These are phyloP conservation scores for Cyclotella kingstonii DNA, from an alignment of 108 stramenopile species.

Conservation along the genomic window DNA sequence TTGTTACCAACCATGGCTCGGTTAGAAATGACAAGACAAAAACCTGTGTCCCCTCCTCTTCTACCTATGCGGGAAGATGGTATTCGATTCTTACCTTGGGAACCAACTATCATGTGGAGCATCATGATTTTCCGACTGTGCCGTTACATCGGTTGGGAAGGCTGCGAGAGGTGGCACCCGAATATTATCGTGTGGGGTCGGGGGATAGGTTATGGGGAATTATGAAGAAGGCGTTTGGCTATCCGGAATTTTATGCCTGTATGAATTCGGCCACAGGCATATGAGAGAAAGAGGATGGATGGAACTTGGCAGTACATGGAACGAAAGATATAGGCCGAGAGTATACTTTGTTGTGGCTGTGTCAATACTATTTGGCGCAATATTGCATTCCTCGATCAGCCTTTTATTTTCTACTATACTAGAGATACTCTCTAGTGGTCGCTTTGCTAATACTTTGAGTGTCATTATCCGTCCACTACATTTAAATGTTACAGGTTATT, in stretches of 20 bases:
- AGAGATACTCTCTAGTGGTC: too few relatives aligned
- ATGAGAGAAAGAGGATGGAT: too few relatives aligned
- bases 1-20: conserved; percentile 77
- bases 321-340: too few relatives aligned
- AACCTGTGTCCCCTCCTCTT: conserved; percentile 54
- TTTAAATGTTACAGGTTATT: too few relatives aligned
- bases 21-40: conserved; percentile 5
- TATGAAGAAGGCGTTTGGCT: conserved; percentile 60
- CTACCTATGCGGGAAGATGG: conserved; percentile 71
- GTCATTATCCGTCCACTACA: too few relatives aligned
- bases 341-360: too few relatives aligned
- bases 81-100: conserved; percentile 70
- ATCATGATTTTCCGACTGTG: conserved; percentile 85
- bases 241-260: conserved; percentile 79
- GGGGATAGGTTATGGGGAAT: conserved; percentile 55
- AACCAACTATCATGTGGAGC: conserved; percentile 81
- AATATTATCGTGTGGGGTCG: conserved; percentile 56
- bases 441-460: too few relatives aligned
- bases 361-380: too few relatives aligned
- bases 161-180: conserved; percentile 68
- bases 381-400: too few relatives aligned
- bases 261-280: conserved; percentile 76
- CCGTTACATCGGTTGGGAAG: conserved; percentile 62
- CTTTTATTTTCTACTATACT: too few relatives aligned
- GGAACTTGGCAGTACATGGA: too few relatives aligned